Evolutionary conservation across 129 eudicot species (phyloP).

Genomic region (Centaurea solstitialis): DNA sequence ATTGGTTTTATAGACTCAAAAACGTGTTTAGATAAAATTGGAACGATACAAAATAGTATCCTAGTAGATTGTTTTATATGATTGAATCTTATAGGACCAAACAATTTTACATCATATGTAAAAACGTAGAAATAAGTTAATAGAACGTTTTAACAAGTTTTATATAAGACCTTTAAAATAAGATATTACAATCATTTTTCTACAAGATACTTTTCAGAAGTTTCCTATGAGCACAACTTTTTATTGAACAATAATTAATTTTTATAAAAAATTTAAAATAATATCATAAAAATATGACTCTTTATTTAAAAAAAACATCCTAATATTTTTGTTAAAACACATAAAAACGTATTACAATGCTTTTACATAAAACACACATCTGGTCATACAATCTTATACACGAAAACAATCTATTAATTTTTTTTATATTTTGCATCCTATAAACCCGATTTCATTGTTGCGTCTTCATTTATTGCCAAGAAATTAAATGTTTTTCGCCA

Average conservation of each 20-base stretch:
- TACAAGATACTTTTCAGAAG: neutral
- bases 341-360: neutral
- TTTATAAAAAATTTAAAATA: neutral
- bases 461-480: no score
- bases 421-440: neutral
- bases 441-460: neutral
- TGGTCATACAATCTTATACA: no score
- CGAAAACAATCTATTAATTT: neutral
- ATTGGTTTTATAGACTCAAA: neutral
- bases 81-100: neutral
- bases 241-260: neutral
- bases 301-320: neutral
- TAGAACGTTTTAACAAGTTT: neutral
- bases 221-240: neutral
- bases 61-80: neutral
- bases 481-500: neutral
- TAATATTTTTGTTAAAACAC: neutral
- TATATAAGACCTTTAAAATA: neutral
- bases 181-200: no score
- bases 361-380: neutral
- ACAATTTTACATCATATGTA: neutral
- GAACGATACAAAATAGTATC: no score
- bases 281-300: neutral
- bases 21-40: no score
- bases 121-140: neutral